Conservation (phyloP, 192 early-diverging fungal species). For the Neocallimastix lanati region DNA sequence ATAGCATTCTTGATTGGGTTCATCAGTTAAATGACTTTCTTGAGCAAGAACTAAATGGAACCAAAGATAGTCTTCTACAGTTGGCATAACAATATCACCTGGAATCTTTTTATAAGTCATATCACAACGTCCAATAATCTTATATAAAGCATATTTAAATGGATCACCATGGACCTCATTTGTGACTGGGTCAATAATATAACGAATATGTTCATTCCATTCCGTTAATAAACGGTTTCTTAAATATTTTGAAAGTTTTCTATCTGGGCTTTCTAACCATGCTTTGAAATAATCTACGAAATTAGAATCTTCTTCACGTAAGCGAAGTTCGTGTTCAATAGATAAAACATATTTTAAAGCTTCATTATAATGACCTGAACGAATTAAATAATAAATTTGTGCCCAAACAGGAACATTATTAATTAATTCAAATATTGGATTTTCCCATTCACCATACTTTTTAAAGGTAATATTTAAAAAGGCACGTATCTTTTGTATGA, state of each 20-base stretch:
- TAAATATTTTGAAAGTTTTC: slow-evolving; percentile 19
- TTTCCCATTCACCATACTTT: slow-evolving; percentile 23
- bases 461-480: slow-evolving; percentile 52
- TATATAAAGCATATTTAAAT: slow-evolving; percentile 82
- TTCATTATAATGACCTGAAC: slow-evolving; percentile 49
- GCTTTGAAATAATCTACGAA: slow-evolving; percentile 56
- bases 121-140: slow-evolving; percentile 78
- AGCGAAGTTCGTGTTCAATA: neutral
- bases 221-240: slow-evolving; percentile 40
- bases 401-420: slow-evolving; percentile 64
- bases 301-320: slow-evolving; percentile 28
- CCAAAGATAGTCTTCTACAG: slow-evolving; percentile 92
- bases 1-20: slow-evolving; percentile 28
- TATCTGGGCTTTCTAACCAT: slow-evolving; percentile 23
- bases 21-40: slow-evolving; percentile 26
- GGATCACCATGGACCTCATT: slow-evolving; percentile 38
- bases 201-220: slow-evolving; percentile 22
- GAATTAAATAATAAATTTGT: slow-evolving; percentile 62
- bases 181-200: slow-evolving; percentile 11
- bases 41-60: slow-evolving; percentile 54
- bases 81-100: slow-evolving; percentile 38
- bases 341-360: slow-evolving; percentile 40
- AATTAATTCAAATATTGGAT: slow-evolving; percentile 12
- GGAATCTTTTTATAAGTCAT: slow-evolving; percentile 35
- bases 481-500: slow-evolving; percentile 32